phyloP scores from a whole-genome alignment of 257 asterid genomes.

The Penstemon davidsonii region DNA sequence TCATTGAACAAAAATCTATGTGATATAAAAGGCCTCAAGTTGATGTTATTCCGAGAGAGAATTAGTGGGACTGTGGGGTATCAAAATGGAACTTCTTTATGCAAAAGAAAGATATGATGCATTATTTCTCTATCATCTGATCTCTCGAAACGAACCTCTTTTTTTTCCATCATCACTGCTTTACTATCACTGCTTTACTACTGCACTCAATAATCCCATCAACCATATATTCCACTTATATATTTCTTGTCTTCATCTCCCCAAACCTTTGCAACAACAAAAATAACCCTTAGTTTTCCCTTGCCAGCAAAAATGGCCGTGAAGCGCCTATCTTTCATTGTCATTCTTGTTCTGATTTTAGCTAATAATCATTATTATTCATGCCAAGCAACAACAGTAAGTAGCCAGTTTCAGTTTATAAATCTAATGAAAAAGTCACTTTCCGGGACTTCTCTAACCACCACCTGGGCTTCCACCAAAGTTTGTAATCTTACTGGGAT shows the following conservation, averaged over 20 bases:
- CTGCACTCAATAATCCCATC: constrained; percentile 44
- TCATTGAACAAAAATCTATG: too few relatives aligned
- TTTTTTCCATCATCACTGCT: constrained; percentile 35
- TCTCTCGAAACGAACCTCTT: constrained; percentile 35
- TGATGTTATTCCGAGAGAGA: too few relatives aligned
- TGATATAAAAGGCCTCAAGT: too few relatives aligned
- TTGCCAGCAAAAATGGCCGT: constrained; percentile 36
- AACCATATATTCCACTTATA: constrained; percentile 48
- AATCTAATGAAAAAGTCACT: constrained; percentile 38
- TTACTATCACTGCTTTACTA: constrained; percentile 24
- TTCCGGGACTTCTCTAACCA: constrained; percentile 46
- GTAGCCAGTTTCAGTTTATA: constrained; percentile 52
- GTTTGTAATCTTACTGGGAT: constrained; percentile 62
- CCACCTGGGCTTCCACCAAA: constrained; percentile 46
- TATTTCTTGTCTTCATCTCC: constrained; percentile 43
- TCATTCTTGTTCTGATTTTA: constrained; percentile 29
- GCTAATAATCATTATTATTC: constrained; percentile 10
- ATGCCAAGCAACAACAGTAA: constrained; percentile 26
- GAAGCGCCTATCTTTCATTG: constrained; percentile 27
- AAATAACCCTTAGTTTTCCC: constrained; percentile 8
- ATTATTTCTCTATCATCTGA: too few relatives aligned
- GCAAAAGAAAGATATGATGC: too few relatives aligned
- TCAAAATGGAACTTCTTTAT: too few relatives aligned
- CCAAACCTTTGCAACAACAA: constrained; percentile 34
- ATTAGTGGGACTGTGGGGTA: too few relatives aligned